Conservation (phyloP, 2,329 filamentous ascomycete species). For the Talaromyces marneffei region DNA sequence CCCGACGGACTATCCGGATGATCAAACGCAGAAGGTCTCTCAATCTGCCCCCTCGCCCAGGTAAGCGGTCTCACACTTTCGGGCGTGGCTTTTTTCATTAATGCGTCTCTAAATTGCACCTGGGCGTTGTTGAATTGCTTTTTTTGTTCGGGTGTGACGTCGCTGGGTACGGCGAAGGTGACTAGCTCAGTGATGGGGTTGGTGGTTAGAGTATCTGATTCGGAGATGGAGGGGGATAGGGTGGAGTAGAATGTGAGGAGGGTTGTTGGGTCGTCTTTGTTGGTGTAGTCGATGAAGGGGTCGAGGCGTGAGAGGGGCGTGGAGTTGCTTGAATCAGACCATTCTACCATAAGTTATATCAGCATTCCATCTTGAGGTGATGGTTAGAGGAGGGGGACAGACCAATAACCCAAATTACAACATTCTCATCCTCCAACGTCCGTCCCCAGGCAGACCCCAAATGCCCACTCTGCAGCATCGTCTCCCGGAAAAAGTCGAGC, state of each 20-base stretch:
- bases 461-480: constrained; percentile 31
- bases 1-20: constrained; percentile 35
- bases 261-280: constrained; percentile 12
- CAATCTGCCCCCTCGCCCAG: constrained; percentile 34
- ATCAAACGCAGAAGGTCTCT: constrained; percentile 28
- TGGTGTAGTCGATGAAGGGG: constrained; percentile 21
- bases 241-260: constrained; percentile 26
- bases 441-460: constrained; percentile 33
- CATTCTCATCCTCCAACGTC: constrained; percentile 31
- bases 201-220: constrained; percentile 26
- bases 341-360: constrained; percentile 27
- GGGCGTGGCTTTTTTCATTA: constrained; percentile 26
- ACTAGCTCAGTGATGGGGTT: constrained; percentile 48
- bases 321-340: constrained; percentile 28
- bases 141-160: constrained; percentile 19
- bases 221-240: constrained; percentile 24
- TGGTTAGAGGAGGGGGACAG: constrained; percentile 8
- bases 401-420: constrained; percentile 36
- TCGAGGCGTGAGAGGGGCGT: constrained; percentile 17
- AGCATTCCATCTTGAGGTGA: neutral
- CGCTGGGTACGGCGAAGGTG: constrained; percentile 39
- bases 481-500: constrained; percentile 23
- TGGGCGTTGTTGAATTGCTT: constrained; percentile 7
- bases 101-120: constrained; percentile 21
- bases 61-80: constrained; percentile 24